Base-by-base conservation (phyloP, 139 green algal species). In the Coelastrella sp. region DNA sequence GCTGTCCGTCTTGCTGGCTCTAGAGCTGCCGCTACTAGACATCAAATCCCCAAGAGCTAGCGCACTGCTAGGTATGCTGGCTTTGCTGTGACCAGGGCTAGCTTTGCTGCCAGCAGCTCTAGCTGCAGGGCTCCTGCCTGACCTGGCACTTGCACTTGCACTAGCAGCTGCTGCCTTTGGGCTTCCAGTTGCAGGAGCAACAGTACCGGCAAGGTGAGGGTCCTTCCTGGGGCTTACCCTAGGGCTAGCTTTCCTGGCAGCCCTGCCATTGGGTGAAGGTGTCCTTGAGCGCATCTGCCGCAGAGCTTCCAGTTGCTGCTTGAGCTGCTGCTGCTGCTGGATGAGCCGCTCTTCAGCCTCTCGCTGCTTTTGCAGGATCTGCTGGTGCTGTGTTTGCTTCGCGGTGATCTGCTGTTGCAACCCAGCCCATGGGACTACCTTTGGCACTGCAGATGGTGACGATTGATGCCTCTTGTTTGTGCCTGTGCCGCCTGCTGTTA, bases 361-460 rank as follows among this genome's bases (percentile, higher is more conserved):
- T 7, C 22, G 61, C 64, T 87, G 81, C 81, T 87, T 87, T 23
- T 64, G 5, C 61, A 87, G 61, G 23, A 73, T 66, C 64, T 87
- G 81, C 81, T 87, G 81, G 59, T 87, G 47, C 61, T 75, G 80
- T 17, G 14, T 84, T 56, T 84, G 78, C 78, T 61, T 60, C 54
- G 58, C 78, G 5, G 7, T 7, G 5, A 86, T 20, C 59, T 86
- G 80, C 81, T 87, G 81, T 64, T 87, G 47, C 61, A 87, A 20
- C 3, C 73, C 60, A 17, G 80, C 20, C 80, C 80, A 85, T 3
- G 19, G 58, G 3, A 20, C 60, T n/a, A 56, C 16, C 58, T 73
- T 85, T 47, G 32, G 32, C 32, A 47, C 32, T 47, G 32, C 32
- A 16, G 75, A 32, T 14, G 22, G 23, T n/a, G 75, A 47, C 7